These are phyloP conservation scores for Choiromyces venosus DNA, from an alignment of 495 filamentous ascomycete genomes.

Conservation along the genomic window DNA sequence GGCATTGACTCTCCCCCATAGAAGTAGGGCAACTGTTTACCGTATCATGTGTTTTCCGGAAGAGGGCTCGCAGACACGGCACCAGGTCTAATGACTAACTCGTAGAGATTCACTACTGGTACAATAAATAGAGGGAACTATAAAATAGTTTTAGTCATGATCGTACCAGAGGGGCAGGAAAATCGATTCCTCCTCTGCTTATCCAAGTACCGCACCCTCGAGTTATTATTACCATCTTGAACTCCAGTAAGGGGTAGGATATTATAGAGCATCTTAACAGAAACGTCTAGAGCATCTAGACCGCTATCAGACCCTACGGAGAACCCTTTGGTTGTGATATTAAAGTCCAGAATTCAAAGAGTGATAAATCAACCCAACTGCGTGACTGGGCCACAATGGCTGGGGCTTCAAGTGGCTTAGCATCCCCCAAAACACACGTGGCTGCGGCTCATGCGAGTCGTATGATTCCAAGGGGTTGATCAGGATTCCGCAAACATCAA, in stretches of 20 bases:
- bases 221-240: background rate
- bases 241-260: background rate
- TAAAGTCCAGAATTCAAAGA: background rate
- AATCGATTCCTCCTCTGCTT: background rate
- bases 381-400: background rate
- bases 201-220: background rate
- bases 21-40: background rate
- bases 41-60: background rate
- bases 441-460: background rate
- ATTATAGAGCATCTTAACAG: background rate
- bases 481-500: background rate
- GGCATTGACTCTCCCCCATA: background rate
- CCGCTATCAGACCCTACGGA: background rate
- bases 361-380: background rate
- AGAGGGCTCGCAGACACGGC: background rate
- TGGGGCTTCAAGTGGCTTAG: background rate
- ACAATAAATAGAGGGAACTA: background rate
- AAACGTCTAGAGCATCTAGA: background rate
- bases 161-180: background rate
- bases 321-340: background rate
- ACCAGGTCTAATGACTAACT: background rate
- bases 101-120: too few relatives aligned
- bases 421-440: background rate
- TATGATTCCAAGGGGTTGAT: background rate
- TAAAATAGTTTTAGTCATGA: background rate